Evolutionary conservation across 257 asterid species (phyloP).

Genomic region (Nicotiana noctiflora): DNA sequence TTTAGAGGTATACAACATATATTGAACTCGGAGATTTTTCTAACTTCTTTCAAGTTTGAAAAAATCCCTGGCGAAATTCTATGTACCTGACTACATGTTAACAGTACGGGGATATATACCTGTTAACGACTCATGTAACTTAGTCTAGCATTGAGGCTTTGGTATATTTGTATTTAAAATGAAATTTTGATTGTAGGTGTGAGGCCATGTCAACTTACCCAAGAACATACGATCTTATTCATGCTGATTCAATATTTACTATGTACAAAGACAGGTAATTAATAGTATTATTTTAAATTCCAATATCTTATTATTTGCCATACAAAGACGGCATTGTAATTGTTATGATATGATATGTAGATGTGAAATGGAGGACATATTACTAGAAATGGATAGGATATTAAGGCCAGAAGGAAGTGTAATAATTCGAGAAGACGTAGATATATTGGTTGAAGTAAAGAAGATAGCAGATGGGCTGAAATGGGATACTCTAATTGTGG

Average conservation of each 20-base stretch:
- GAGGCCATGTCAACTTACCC: conserved; percentile 25
- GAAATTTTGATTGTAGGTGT: conserved; percentile 9
- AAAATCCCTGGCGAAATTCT: too few relatives aligned
- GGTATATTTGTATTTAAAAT: neutral
- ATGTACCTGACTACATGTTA: too few relatives aligned
- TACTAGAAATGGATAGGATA: conserved; percentile 78
- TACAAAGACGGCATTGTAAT: too few relatives aligned
- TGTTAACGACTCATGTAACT: neutral
- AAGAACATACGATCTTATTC: conserved; percentile 23
- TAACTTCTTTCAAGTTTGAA: too few relatives aligned
- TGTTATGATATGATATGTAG: conserved; percentile 17
- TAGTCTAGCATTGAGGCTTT: neutral
- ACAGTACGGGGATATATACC: neutral
- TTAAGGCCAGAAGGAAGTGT: conserved; percentile 78
- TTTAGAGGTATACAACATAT: too few relatives aligned
- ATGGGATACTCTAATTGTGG: conserved; percentile 71
- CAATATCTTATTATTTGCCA: neutral
- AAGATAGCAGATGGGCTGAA: conserved; percentile 57
- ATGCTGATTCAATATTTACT: conserved; percentile 19
- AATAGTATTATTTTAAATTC: neutral
- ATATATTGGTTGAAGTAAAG: conserved; percentile 54
- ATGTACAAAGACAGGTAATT: conserved; percentile 16
- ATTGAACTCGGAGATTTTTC: too few relatives aligned
- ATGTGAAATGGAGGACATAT: conserved; percentile 68
- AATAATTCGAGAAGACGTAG: conserved; percentile 72